phyloP scores from a whole-genome alignment of 1,139 yeast species.

The Pneumocystis oryctolagi region DNA sequence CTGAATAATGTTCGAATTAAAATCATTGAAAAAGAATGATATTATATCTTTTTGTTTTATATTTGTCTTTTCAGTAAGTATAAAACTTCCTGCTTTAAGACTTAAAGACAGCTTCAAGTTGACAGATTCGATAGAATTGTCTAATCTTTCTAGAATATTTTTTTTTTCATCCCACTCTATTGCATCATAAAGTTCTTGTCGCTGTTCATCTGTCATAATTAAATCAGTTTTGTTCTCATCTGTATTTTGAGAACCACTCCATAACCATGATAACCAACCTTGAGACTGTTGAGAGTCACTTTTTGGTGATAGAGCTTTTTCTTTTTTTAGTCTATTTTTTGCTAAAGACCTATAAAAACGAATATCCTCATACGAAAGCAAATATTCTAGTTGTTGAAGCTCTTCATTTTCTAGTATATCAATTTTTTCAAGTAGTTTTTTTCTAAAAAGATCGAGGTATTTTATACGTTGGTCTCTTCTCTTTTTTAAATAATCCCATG shows the following conservation, averaged over 20 bases:
- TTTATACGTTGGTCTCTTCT: constrained; percentile 57
- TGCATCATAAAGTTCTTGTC: constrained; percentile 73
- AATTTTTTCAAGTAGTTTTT: constrained; percentile 27
- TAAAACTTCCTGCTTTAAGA: constrained; percentile 62
- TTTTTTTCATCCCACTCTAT: constrained; percentile 72
- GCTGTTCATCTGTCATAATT: constrained; percentile 31
- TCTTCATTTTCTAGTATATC: constrained; percentile 27
- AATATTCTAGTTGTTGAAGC: constrained; percentile 42
- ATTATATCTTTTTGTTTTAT: constrained; percentile 11
- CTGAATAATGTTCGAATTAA: constrained; percentile 50
- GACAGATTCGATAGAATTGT: constrained; percentile 60
- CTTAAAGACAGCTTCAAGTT: constrained; percentile 51
- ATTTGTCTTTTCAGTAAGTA: constrained; percentile 33
- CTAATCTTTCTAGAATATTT: constrained; percentile 35
- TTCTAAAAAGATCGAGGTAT: constrained; percentile 59
- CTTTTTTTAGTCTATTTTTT: constrained; percentile 46
- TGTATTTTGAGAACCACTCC: constrained; percentile 21
- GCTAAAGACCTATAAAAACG: constrained; percentile 76
- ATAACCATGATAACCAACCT: constrained; percentile 26
- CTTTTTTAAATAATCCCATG: constrained; percentile 66
- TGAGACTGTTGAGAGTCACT: constrained; percentile 12
- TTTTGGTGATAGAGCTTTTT: constrained; percentile 24
- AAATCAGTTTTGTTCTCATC: constrained; percentile 12
- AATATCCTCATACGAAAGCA: constrained; percentile 59
- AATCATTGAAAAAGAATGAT: constrained; percentile 17